phyloP scores from a whole-genome alignment of 2,329 filamentous ascomycete species.

The Exophiala xenobiotica region DNA sequence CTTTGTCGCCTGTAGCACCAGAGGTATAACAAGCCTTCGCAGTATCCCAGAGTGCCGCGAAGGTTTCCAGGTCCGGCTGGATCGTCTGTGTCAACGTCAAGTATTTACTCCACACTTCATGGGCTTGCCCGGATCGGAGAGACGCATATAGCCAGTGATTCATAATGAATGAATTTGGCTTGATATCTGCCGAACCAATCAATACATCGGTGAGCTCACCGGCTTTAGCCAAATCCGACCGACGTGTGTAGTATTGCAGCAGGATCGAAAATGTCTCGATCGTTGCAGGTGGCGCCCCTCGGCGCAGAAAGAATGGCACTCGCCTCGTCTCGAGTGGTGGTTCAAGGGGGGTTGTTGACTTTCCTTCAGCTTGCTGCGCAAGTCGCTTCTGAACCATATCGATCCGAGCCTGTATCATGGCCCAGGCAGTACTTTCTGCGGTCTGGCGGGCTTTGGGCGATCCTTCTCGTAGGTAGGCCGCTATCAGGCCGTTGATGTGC shows the following conservation, averaged over 20 bases:
- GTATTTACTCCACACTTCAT: constrained; percentile 58
- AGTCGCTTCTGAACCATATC: constrained; percentile 55
- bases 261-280: constrained; percentile 77
- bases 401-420: constrained; percentile 70
- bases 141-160: constrained; percentile 73
- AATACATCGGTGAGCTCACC: constrained; percentile 63
- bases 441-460: constrained; percentile 54
- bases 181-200: constrained; percentile 58
- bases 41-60: constrained; percentile 64
- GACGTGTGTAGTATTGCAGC: constrained; percentile 68
- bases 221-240: constrained; percentile 58
- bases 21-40: constrained; percentile 50
- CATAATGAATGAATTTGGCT: constrained; percentile 71
- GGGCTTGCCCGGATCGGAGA: constrained; percentile 58
- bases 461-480: constrained; percentile 70
- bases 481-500: constrained; percentile 79
- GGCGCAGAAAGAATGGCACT: constrained; percentile 41
- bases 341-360: neutral
- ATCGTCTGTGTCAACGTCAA: constrained; percentile 52
- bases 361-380: neutral
- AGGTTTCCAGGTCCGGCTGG: constrained; percentile 66
- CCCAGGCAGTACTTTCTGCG: constrained; percentile 70
- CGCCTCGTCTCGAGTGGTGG: constrained; percentile 1
- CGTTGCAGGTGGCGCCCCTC: constrained; percentile 59
- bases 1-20: constrained; percentile 46